Evolutionary conservation across 2,329 filamentous ascomycete species (phyloP).

Genomic region (Davidsoniella neocaledoniae): DNA sequence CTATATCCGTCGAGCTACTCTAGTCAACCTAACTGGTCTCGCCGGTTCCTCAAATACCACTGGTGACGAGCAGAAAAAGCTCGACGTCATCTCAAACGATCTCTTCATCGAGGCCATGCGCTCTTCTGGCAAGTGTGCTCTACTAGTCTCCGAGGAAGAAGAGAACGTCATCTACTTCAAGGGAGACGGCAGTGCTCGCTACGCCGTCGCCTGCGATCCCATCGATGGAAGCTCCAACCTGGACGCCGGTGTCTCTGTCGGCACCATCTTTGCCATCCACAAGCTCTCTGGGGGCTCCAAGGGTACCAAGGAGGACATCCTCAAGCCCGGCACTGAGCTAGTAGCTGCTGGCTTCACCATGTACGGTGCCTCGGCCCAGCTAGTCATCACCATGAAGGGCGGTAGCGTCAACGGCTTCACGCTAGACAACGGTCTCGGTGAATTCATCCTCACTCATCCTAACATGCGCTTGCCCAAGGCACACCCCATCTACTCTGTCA

Average conservation of each 20-base stretch:
- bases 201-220: slow-evolving; percentile 91
- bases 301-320: slow-evolving; percentile 68
- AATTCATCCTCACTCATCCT: slow-evolving; percentile 97
- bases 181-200: slow-evolving; percentile 57
- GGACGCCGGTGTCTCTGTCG: slow-evolving; percentile 92
- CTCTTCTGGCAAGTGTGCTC: slow-evolving; percentile 73
- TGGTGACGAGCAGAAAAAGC: slow-evolving; percentile 98
- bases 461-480: slow-evolving; percentile 73
- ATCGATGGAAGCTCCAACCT: slow-evolving; percentile 97
- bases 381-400: slow-evolving; percentile 93
- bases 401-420: slow-evolving; percentile 94
- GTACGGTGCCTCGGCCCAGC: slow-evolving; percentile 93
- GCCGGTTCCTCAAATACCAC: slow-evolving; percentile 90
- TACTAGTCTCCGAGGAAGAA: slow-evolving; percentile 96
- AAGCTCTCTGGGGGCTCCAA: slow-evolving; percentile 63
- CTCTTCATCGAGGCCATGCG: slow-evolving; percentile 93
- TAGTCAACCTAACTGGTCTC: slow-evolving; percentile 90
- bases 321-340: slow-evolving; percentile 78
- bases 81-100: slow-evolving; percentile 97
- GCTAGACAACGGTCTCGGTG: slow-evolving; percentile 85
- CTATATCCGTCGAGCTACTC: slow-evolving; percentile 89
- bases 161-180: slow-evolving; percentile 83
- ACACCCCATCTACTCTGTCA: slow-evolving; percentile 88
- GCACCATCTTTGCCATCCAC: slow-evolving; percentile 92
- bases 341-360: slow-evolving; percentile 97